Evolutionary conservation across 225 moss, liverwort and hornwort genomes (phyloP), one percentile per base, ranked within the genome.

Genomic region (Thuidium tamariscinum): DNA sequence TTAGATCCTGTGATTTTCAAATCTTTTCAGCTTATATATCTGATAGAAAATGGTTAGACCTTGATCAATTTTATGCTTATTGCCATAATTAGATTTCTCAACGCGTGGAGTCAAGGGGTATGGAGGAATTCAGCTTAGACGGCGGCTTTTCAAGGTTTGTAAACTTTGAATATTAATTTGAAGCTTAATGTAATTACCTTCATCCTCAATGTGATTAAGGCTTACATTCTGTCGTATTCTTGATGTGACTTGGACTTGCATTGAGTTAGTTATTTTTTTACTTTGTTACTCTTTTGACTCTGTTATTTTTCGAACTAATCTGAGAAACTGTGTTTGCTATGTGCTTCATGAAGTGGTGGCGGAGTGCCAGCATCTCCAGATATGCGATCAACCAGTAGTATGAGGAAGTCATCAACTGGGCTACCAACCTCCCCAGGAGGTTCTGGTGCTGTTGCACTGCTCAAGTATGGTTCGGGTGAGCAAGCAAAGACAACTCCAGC

Each of bases 401-500:
- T 94, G 89, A 91, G 89, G 67, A 77, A 88, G 44, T 91, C 94
- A 72, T 89, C 88, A 65, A 82, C 89, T 87, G 94, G 93, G 10
- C 64, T 92, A 41, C 86, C 94, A 56, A 89, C 90, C 39, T 93
- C 96, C 30, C 94, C 96, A 67, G 96, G 96, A 78, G 94, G 96
- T 46, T 80, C 80, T 46, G 80, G 80, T 51, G 90, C 92, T 37
- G 88, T 89, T 90, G 95, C 96, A 29, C 78, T 99, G 64, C 74
- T 96, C 44, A 95, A 91, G 87, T 88, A 88, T 78, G 92, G 89
- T 41, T 88, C 93, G 67, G 92, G 80, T 75, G 94, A 94, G 83
- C 88, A 88, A 81, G 90, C 85, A 29, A 99, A 96, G 77, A 95
- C 94, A 72, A 97, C 99, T 73, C 99, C 97, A 85, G 99, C 99